Base-by-base conservation (phyloP, 306 rosid genomes). In the Corylus avellana region DNA sequence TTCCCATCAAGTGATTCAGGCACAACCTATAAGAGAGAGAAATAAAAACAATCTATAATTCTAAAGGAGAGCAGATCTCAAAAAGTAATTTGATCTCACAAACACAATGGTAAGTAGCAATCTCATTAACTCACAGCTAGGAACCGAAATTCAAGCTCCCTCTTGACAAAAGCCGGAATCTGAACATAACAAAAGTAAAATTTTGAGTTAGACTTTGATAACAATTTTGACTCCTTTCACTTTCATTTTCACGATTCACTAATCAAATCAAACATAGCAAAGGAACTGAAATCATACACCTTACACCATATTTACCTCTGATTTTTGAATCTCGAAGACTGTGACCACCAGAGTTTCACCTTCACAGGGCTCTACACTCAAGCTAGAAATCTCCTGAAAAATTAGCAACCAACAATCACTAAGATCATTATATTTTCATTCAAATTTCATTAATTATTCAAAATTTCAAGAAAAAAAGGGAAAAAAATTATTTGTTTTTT, bases 81-180 rank as follows among this genome's bases (percentile, higher is more conserved):
- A 22, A 63, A 72, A 22, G 64, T 72, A 49, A 64, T 42, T 59
- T 18, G 72, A 54, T 64, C 42, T 42, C 77, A n/a, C 20, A 5
- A 78, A 59, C 29, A 18, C 76, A 63, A 55, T 59, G 62, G 50
- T 18, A 56, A 42, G 53, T 16, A 57, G 68, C 64, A 82, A 66
- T 83, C 76, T 27, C 12, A 56, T 17, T 32, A 10, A 81, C 95
- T 86, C 86, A 92, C 97, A 51, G 95, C 88, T 32, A 94, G 95
- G 78, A 94, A 94, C 76, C 97, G 97, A 84, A 92, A 94, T 80
- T 94, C 97, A 56, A 89, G 80, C 87, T 94, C 97, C 86, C 98
- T 94, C 84, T 84, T 77, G 75, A 94, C 88, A 73, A 74, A 94
- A 78, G 97, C 91, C 35, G 98, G 97, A 89, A 94, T 91, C 98